phyloP scores from a whole-genome alignment of 768 basidiomycete genomes.

The Galerina sulciceps region DNA sequence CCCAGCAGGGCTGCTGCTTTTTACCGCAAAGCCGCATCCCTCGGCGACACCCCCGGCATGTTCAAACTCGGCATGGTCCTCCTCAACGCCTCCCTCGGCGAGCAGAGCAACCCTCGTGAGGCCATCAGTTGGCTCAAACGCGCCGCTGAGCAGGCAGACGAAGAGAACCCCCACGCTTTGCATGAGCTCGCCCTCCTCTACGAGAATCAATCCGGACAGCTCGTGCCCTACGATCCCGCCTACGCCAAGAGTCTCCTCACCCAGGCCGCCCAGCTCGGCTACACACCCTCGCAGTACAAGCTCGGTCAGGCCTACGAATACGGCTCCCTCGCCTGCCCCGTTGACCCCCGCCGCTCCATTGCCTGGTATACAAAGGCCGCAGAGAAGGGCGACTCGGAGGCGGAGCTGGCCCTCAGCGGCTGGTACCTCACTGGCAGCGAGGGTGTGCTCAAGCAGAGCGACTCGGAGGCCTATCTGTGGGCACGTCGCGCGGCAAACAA shows the following conservation, averaged over 20 bases:
- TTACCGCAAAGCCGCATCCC: slow-evolving; percentile 93
- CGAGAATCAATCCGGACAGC: slow-evolving; percentile 66
- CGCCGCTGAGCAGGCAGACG: slow-evolving; percentile 96
- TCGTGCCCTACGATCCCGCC: slow-evolving; percentile 79
- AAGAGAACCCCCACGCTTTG: slow-evolving; percentile 96
- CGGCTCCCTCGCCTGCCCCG: slow-evolving; percentile 83
- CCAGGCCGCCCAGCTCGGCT: slow-evolving; percentile 91
- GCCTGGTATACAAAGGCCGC: slow-evolving; percentile 99
- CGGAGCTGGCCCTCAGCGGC: slow-evolving; percentile 93
- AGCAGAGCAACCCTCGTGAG: slow-evolving; percentile 86
- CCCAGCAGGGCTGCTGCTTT: slow-evolving; percentile 89
- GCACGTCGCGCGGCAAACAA: slow-evolving; percentile 96
- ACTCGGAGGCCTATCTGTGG: slow-evolving; percentile 99
- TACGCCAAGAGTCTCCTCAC: slow-evolving; percentile 88
- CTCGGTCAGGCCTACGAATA: slow-evolving; percentile 96
- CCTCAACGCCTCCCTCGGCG: slow-evolving; percentile 81
- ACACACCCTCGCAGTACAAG: slow-evolving; percentile 93
- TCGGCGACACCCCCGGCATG: slow-evolving; percentile 98
- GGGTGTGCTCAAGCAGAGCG: slow-evolving; percentile 95
- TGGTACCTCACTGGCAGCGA: slow-evolving; percentile 99
- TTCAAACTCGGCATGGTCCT: slow-evolving; percentile 99
- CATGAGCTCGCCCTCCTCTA: slow-evolving; percentile 92
- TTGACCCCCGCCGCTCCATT: slow-evolving; percentile 92
- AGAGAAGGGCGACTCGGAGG: slow-evolving; percentile 93
- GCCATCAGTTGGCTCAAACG: slow-evolving; percentile 93